Base-by-base conservation (phyloP, 2,329 filamentous ascomycete species). In the Pseudogymnoascus sp. region DNA sequence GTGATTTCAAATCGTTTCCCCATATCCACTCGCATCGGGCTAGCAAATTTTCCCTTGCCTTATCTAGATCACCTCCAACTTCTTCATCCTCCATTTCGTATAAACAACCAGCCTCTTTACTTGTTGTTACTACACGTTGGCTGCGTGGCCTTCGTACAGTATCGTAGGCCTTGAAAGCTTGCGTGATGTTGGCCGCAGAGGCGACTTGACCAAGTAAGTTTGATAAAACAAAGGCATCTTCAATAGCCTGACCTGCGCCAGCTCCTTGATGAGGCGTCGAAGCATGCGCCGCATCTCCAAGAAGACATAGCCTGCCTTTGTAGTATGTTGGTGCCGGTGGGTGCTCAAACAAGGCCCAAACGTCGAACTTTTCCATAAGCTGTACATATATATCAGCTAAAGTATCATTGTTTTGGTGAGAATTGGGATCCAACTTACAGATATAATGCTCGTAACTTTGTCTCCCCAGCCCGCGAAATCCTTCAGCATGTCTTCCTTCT, bases 271-370 rank as follows among this genome's bases (percentile, higher is more conserved):
- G 81, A 0, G 85, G 85, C 0, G 84, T 82, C 40, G 82, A 82
- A 0, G 84, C 84, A 69, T 88, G 85, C 0, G 85, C 86, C 0
- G 85, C 84, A 68, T 89, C 85, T 12, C 85, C 86, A 0, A 84
- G 72, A 2, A 88, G 76, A 38, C 77, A 79, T 24, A 82, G 68
- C 0, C 78, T 74, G 6, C 75, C 76, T 24, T 75, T 75, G 67
- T 74, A 76, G 46, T 78, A 82, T 10, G 66, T 70, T 24, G 70
- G 71, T 6, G 79, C 77, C 7, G 76, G 76, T 10, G 71, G 73
- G 62, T 81, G 77, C 59, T 82, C 73, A 68, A 81, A 82, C 0
- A 82, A 65, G 1, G 77, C 79, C 79, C 79, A 82, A 12, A 79
- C 72, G 59, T 72, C 78, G 4, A 78, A 76, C 59, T 80, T 78